Evolutionary conservation across 2,329 filamentous ascomycete genomes (phyloP).

Genomic region (Ophiostoma piceae): DNA sequence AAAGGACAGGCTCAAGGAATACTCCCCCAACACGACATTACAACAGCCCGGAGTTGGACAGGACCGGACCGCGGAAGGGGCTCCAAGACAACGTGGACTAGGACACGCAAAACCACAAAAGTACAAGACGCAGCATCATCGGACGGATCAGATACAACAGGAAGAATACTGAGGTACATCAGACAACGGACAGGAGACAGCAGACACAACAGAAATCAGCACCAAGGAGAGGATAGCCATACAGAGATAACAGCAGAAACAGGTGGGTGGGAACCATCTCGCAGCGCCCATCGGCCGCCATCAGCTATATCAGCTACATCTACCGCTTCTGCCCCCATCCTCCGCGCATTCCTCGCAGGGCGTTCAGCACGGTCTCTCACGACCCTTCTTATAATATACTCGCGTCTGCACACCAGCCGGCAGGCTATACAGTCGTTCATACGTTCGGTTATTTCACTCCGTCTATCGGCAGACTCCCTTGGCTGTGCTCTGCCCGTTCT

Average conservation of each 20-base stretch:
- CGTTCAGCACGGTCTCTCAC: conserved; percentile 8
- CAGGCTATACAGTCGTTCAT: neutral
- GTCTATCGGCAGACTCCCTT: conserved; percentile 19
- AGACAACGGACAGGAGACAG: neutral
- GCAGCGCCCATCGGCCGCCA: neutral
- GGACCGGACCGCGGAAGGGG: neutral
- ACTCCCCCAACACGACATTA: neutral
- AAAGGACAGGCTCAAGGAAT: neutral
- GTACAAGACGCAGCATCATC: neutral
- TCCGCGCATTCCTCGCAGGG: neutral
- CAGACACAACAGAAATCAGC: neutral
- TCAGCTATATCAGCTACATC: neutral
- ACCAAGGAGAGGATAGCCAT: neutral
- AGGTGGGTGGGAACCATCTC: conserved; percentile 1
- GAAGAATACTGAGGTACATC: neutral
- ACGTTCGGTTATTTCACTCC: conserved; percentile 17
- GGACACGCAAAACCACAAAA: neutral
- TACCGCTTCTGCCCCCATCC: neutral
- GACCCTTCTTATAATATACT: neutral
- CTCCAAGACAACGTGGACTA: neutral
- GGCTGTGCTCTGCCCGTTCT: neutral
- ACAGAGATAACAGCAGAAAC: neutral
- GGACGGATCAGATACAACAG: neutral
- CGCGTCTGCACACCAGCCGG: neutral
- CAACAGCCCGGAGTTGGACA: neutral